Base-by-base conservation (phyloP, 139 green algal species). In the Cymbomonas tetramitiformis region DNA sequence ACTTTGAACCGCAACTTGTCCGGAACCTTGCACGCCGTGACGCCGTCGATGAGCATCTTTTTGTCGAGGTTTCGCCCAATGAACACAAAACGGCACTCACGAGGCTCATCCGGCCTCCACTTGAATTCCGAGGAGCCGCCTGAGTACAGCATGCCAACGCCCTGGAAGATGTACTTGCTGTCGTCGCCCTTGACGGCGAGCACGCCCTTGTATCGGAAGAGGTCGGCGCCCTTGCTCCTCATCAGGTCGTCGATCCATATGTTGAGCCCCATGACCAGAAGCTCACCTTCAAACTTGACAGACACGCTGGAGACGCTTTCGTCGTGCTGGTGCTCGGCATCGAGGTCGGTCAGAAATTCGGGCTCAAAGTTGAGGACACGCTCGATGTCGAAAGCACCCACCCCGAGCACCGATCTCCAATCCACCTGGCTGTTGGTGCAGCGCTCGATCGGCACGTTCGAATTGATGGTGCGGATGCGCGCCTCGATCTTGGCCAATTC, bases 171-270 rank as follows among this genome's bases (percentile, higher is more conserved):
- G 50, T 91, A 94, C 21, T 78, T 68, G 47, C 80, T 72, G 15
- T 86, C 68, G 67, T 50, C 52, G 12, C 46, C 58, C 32, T 71
- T 18, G 29, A 78, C 72, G 19, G 67, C 44, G 19, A 78, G 54
- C 4, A 78, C 59, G 25, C 89, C 89, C 83, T 97, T 97, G 75
- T 93, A 93, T 46, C 90, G 82, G 70, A 88, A 97, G 9, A 97
- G 62, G 66, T 96, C 87, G 47, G 96, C 84, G 18, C 60, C 67
- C 3, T 78, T 63, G 7, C 79, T 62, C 61, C 89, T 68, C 24
- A 96, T 64, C 56, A 96, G 65, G 12, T 75, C 72, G 19, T 83
- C 83, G 65, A 96, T 74, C 61, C 81, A 90, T 58, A 84, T 79
- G 67, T 95, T 96, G 33, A 94, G 71, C 71, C 84, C 70, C 32